Percentiles rank a stretch among this genome's conserved stretches.
phyloP scores from a whole-genome alignment of 257 asterid species.

The Nicotiana otophora region DNA sequence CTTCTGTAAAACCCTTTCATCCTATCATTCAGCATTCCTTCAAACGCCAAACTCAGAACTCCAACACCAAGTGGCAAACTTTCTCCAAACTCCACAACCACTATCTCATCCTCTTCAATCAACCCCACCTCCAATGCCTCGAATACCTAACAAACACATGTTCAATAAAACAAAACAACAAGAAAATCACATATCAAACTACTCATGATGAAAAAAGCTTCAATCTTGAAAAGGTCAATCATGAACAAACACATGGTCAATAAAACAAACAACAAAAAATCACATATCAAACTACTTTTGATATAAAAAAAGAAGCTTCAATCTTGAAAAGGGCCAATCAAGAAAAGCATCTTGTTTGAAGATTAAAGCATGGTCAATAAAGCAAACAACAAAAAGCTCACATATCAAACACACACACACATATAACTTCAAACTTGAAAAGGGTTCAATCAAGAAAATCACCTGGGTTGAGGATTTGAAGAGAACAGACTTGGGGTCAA shows the following conservation, averaged over 20 bases:
- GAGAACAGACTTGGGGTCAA: constrained; percentile 46
- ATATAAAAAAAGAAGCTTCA: too few species aligned
- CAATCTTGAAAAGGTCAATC: too few species aligned
- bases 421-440: not conserved
- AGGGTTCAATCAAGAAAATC: not conserved
- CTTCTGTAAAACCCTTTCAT: constrained; percentile 97
- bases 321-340: too few species aligned
- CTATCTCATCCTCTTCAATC: constrained; percentile 64
- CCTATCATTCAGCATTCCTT: constrained; percentile 81
- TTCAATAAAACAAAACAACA: not conserved
- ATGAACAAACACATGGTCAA: too few species aligned
- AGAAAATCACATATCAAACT: too few species aligned
- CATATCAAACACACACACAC: not conserved
- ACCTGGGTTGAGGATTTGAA: constrained; percentile 54
- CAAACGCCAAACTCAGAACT: constrained; percentile 53
- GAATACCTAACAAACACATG: not conserved
- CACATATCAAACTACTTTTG: too few species aligned
- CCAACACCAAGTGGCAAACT: constrained; percentile 68
- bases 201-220: too few species aligned
- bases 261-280: not conserved
- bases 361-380: constrained; percentile 8
- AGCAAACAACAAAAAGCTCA: not conserved
- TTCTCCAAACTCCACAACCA: constrained; percentile 66
- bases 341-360: constrained; percentile 25
- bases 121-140: constrained; percentile 52